A percentile compares a stretch with the other conserved stretches of the same genome.
Conservation (phyloP, 495 filamentous ascomycete genomes). For the Chaetomidium leptoderma region DNA sequence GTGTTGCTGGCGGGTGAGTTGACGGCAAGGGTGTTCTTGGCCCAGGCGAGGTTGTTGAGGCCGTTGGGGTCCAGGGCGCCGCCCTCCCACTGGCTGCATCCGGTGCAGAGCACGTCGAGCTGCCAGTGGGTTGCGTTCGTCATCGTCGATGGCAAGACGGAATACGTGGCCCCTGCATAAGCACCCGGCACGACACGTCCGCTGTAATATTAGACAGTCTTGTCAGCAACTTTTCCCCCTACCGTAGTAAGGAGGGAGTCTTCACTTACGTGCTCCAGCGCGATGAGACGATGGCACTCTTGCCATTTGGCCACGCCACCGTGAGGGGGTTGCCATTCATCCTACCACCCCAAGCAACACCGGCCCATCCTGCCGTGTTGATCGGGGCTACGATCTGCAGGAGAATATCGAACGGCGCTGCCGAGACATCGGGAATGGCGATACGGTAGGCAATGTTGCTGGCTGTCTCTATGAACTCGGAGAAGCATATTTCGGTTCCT, state of each 20-base stretch:
- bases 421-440: slow-evolving; percentile 43
- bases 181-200: slow-evolving; percentile 34
- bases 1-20: slow-evolving; percentile 26
- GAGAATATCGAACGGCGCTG: slow-evolving; percentile 45
- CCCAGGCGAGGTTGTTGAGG: slow-evolving; percentile 28
- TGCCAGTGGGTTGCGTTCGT: slow-evolving; percentile 50
- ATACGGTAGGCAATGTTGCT: slow-evolving; percentile 41
- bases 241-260: neutral
- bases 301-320: slow-evolving; percentile 40
- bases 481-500: slow-evolving; percentile 38
- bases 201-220: slow-evolving; percentile 28
- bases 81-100: slow-evolving; percentile 40
- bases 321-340: slow-evolving; percentile 50
- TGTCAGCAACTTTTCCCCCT: too few relatives aligned
- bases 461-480: slow-evolving; percentile 32
- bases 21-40: slow-evolving; percentile 22
- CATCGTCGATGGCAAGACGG: slow-evolving; percentile 39
- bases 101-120: slow-evolving; percentile 42
- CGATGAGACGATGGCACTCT: slow-evolving; percentile 38
- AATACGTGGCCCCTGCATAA: slow-evolving; percentile 43
- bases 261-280: slow-evolving; percentile 43
- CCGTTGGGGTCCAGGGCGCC: slow-evolving; percentile 33
- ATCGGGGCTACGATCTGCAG: slow-evolving; percentile 44
- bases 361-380: slow-evolving; percentile 42
- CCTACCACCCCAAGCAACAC: slow-evolving; percentile 47